These are phyloP conservation scores for Candida parachauliodes DNA, from an alignment of 805 yeast genomes.

Conservation along the genomic window DNA sequence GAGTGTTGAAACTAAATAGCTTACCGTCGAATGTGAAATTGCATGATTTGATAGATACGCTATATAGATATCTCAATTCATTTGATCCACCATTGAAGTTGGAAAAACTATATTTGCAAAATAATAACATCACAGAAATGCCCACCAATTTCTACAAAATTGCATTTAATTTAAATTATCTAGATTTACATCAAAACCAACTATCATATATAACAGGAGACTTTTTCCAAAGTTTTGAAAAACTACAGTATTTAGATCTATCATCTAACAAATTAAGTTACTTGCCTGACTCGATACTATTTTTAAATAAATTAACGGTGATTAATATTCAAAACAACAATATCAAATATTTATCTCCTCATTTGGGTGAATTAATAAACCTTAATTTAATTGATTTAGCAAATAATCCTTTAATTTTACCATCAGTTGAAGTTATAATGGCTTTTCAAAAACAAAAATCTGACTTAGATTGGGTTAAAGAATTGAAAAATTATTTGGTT, in stretches of 20 bases:
- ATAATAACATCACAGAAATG: slow-evolving; percentile 44
- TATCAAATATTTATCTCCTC: slow-evolving; percentile 52
- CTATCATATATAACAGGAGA: slow-evolving; percentile 50
- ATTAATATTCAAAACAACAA: slow-evolving; percentile 60
- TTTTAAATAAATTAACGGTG: slow-evolving; percentile 47
- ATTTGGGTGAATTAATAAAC: slow-evolving; percentile 47
- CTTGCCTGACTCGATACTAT: slow-evolving; percentile 42
- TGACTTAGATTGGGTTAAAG: slow-evolving; percentile 43
- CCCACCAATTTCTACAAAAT: slow-evolving; percentile 47
- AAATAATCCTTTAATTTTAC: slow-evolving; percentile 57
- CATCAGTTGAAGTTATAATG: slow-evolving; percentile 33
- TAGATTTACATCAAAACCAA: slow-evolving; percentile 64
- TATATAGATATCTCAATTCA: slow-evolving; percentile 19
- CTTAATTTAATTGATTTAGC: slow-evolving; percentile 59
- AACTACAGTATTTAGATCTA: slow-evolving; percentile 63
- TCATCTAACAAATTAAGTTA: slow-evolving; percentile 51
- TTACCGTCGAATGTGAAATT: slow-evolving; percentile 5
- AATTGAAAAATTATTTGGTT: slow-evolving; percentile 35
- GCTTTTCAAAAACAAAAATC: slow-evolving; percentile 35
- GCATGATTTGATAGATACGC: slow-evolving; percentile 17
- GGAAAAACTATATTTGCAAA: slow-evolving; percentile 52
- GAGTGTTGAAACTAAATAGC: slow-evolving; percentile 18
- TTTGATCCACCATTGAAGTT: slow-evolving; percentile 28
- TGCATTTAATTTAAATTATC: slow-evolving; percentile 44
- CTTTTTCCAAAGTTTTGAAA: slow-evolving; percentile 31